These are phyloP conservation scores for Scalesia atractyloides DNA, from an alignment of 129 eudicot species.

Conservation along the genomic window DNA sequence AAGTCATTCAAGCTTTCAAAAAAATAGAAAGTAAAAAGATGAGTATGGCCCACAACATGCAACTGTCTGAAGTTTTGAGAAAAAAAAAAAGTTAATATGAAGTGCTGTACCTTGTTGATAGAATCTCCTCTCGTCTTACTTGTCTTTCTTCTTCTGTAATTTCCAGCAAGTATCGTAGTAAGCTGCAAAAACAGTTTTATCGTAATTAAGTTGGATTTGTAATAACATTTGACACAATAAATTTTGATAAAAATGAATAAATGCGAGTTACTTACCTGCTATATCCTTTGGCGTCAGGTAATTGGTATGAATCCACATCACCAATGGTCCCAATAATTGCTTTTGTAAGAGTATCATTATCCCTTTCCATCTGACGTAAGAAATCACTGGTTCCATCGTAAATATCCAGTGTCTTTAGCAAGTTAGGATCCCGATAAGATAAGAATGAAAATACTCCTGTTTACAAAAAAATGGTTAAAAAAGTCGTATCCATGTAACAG, in stretches of 20 bases:
- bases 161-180: slow-evolving; percentile 77
- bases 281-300: slow-evolving; percentile 98
- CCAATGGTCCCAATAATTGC: slow-evolving; percentile 99
- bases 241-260: background rate
- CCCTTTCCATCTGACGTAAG: slow-evolving; percentile 79
- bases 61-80: background rate
- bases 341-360: slow-evolving; percentile 85
- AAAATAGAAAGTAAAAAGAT: background rate
- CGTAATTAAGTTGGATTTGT: background rate
- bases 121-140: slow-evolving; percentile 86
- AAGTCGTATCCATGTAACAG: slow-evolving; percentile 3
- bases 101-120: slow-evolving; percentile 78
- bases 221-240: background rate
- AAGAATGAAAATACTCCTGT: slow-evolving; percentile 92
- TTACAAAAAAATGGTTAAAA: slow-evolving; percentile 18
- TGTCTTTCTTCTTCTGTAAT: slow-evolving; percentile 91
- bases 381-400: slow-evolving; percentile 87
- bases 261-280: slow-evolving; percentile 61
- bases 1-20: slow-evolving; percentile 68
- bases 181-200: slow-evolving; percentile 51
- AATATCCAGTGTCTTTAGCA: slow-evolving; percentile 90
- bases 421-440: slow-evolving; percentile 96
- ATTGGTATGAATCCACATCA: slow-evolving; percentile 92
- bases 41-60: background rate
- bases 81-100: background rate